phyloP scores from a whole-genome alignment of 176 grass and related monocot species.

The Oryza coarctata region DNA sequence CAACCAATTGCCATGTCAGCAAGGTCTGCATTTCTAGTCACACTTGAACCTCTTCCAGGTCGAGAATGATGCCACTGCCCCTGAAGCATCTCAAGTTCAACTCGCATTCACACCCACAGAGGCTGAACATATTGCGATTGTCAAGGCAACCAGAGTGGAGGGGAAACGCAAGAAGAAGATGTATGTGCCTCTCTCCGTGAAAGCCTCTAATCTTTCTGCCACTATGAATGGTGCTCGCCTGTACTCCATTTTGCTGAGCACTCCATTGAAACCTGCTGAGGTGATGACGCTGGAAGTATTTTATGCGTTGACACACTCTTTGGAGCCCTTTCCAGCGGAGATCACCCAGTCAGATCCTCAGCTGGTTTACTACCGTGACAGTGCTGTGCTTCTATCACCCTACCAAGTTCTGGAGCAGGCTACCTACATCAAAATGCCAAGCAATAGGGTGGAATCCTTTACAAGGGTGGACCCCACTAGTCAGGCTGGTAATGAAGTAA shows the following conservation, averaged over 20 bases:
- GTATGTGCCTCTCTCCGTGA: slow-evolving; percentile 35
- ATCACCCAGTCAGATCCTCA: slow-evolving; percentile 85
- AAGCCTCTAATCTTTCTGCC: slow-evolving; percentile 30
- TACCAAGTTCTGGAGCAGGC: slow-evolving; percentile 68
- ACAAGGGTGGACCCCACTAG: slow-evolving; percentile 68
- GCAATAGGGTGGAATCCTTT: slow-evolving; percentile 79
- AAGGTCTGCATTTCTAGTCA: neutral
- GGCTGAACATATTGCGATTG: slow-evolving; percentile 60
- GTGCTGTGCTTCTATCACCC: slow-evolving; percentile 65
- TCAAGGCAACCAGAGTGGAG: slow-evolving; percentile 60
- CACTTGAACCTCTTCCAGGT: slow-evolving; percentile 44
- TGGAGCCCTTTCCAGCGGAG: slow-evolving; percentile 88
- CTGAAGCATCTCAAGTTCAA: slow-evolving; percentile 60
- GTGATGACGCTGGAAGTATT: slow-evolving; percentile 59
- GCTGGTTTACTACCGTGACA: slow-evolving; percentile 85
- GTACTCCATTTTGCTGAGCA: slow-evolving; percentile 65
- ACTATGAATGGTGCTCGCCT: slow-evolving; percentile 44
- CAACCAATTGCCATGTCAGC: neutral
- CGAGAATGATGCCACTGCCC: slow-evolving; percentile 54
- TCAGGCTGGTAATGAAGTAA: slow-evolving; percentile 65
- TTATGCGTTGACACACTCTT: slow-evolving; percentile 61
- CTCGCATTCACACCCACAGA: slow-evolving; percentile 70
- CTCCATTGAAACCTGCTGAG: slow-evolving; percentile 56
- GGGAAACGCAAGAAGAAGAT: slow-evolving; percentile 65
- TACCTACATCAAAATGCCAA: slow-evolving; percentile 62